Conservation (phyloP, 1,284 basidiomycete genomes). For the Malassezia cuniculi region DNA sequence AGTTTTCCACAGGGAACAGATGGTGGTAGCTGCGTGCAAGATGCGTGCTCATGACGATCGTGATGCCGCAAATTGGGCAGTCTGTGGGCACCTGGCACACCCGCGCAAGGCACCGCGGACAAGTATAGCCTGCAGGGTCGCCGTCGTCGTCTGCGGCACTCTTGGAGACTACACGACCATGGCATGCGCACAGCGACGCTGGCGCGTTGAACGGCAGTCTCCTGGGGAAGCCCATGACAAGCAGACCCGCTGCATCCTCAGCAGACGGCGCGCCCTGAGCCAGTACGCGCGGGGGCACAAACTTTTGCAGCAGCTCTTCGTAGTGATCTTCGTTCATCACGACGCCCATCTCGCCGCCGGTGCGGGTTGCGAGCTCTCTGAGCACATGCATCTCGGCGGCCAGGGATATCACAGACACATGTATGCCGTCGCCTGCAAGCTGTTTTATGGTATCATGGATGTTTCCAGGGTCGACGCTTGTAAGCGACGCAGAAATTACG, state of each 20-base stretch:
- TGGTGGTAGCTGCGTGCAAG: conserved; percentile 89
- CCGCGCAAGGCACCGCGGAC: conserved; percentile 80
- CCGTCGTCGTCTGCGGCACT: not conserved
- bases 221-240: conserved; percentile 90
- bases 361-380: conserved; percentile 54
- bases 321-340: conserved; percentile 94
- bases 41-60: conserved; percentile 95
- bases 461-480: conserved; percentile 90
- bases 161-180: conserved; percentile 68
- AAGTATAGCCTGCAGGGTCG: conserved; percentile 63
- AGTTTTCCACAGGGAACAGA: conserved; percentile 74
- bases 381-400: conserved; percentile 93
- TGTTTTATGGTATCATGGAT: conserved; percentile 79
- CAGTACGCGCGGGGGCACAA: conserved; percentile 61
- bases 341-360: conserved; percentile 54
- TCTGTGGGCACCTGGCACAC: conserved; percentile 97
- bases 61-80: conserved; percentile 88
- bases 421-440: conserved; percentile 63
- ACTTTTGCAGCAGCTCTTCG: conserved; percentile 83
- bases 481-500: conserved; percentile 82
- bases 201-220: conserved; percentile 28
- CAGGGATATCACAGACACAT: conserved; percentile 81
- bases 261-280: conserved; percentile 10
- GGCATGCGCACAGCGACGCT: conserved; percentile 62
- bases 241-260: conserved; percentile 52